These are phyloP conservation scores for Patellaria atrata DNA, from an alignment of 495 filamentous ascomycete genomes.

Conservation along the genomic window DNA sequence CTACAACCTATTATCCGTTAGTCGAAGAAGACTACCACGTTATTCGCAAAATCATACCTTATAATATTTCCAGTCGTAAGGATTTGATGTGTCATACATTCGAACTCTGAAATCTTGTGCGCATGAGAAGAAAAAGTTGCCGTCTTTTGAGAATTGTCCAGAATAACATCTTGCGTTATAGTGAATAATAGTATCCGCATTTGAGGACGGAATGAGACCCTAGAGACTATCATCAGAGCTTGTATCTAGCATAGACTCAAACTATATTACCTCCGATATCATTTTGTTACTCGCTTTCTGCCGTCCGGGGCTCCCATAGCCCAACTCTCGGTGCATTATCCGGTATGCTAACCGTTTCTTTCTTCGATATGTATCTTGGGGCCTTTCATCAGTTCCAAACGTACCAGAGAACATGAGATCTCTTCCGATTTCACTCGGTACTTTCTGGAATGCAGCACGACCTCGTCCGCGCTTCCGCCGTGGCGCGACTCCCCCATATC, in stretches of 20 bases:
- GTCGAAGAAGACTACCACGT: background rate
- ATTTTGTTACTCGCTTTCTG: constrained; percentile 43
- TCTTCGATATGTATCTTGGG: constrained; percentile 35
- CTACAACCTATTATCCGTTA: constrained; percentile 40
- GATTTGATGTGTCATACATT: constrained; percentile 96
- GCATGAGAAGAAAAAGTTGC: constrained; percentile 95
- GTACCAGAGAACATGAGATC: constrained; percentile 65
- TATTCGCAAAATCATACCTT: constrained; percentile 31
- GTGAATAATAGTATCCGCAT: constrained; percentile 77
- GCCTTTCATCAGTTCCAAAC: constrained; percentile 52
- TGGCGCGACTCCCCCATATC: constrained; percentile 5
- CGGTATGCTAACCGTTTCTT: constrained; percentile 49
- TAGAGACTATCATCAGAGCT: constrained; percentile 23
- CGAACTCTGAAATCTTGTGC: constrained; percentile 85
- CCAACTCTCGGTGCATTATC: constrained; percentile 69
- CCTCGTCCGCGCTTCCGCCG: constrained; percentile 23
- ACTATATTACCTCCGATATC: constrained; percentile 46
- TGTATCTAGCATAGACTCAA: constrained; percentile 6
- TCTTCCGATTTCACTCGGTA: constrained; percentile 61
- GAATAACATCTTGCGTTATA: constrained; percentile 78
- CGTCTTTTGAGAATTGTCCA: constrained; percentile 91
- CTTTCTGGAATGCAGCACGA: constrained; percentile 45
- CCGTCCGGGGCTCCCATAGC: constrained; percentile 37
- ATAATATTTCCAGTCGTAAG: constrained; percentile 90
- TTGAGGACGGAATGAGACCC: constrained; percentile 46